phyloP scores from a whole-genome alignment of 2,329 filamentous ascomycete species.

The Simplicillium aogashimaense region DNA sequence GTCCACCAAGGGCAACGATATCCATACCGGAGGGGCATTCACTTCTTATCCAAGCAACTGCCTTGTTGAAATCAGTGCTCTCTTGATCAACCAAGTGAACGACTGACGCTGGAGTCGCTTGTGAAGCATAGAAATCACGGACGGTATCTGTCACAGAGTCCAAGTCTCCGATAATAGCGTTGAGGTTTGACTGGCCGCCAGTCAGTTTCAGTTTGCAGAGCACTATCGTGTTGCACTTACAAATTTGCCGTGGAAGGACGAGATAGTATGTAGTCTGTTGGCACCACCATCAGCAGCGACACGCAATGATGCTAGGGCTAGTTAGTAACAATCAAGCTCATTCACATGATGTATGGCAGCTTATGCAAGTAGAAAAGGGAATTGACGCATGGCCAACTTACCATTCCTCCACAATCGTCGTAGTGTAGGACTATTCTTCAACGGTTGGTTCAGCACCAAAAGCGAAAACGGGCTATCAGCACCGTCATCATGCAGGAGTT shows the following conservation, averaged over 20 bases:
- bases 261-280: slow-evolving; percentile 55
- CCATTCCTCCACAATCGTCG: slow-evolving; percentile 40
- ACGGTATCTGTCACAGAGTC: slow-evolving; percentile 66
- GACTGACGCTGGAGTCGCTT: slow-evolving; percentile 42
- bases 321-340: too few species aligned
- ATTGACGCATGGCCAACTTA: slow-evolving; percentile 11
- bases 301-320: slow-evolving; percentile 44
- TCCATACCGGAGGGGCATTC: slow-evolving; percentile 31
- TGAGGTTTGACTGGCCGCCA: slow-evolving; percentile 41
- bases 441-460: slow-evolving; percentile 42
- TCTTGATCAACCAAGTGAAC: slow-evolving; percentile 71
- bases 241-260: slow-evolving; percentile 30
- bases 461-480: slow-evolving; percentile 28
- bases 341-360: too few species aligned
- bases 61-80: slow-evolving; percentile 87
- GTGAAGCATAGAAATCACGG: slow-evolving; percentile 54
- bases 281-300: slow-evolving; percentile 90
- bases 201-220: slow-evolving; percentile 1
- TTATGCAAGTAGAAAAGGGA: neutral
- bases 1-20: slow-evolving; percentile 73
- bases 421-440: slow-evolving; percentile 34
- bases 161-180: slow-evolving; percentile 79
- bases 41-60: slow-evolving; percentile 48
- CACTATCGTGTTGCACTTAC: slow-evolving; percentile 17
- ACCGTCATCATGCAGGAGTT: slow-evolving; percentile 22